Evolutionary conservation across 257 asterid genomes (phyloP), one percentile per base, ranked within the genome.

Genomic region (Nicotiana obtusifolia): DNA sequence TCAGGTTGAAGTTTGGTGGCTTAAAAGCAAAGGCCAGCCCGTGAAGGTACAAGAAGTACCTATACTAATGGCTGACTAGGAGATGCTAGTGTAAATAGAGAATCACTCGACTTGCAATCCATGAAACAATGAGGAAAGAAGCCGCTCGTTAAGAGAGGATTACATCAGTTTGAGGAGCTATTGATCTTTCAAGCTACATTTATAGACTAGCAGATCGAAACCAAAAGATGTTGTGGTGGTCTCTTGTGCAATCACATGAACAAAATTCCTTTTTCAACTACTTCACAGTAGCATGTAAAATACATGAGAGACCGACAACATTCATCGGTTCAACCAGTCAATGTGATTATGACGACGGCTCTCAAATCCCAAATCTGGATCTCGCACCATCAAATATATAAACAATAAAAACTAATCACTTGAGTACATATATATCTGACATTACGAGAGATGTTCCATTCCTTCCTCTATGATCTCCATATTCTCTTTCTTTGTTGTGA

Each of bases 281-380:
- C 10, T 49, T 75, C 79, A 75, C 41, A 75, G n/a, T 49, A 47
- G 79, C 79, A 71, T 49, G 61, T 24, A 73, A 26, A 73, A 47
- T 24, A 47, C 41, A 4, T 24, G 16, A 75, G 62, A 49, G 6
- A 28, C 79, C 41, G 52, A 26, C 79, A 73, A 13, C 41, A 15
- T 30, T 75, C 35, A 30, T 3, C 33, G 33, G 33, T 30, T 30
- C 33, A 22, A 17, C 37, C 78, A 44, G 60, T 44, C 15, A 44
- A 71, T 28, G 8, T 71, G 78, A 44, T 71, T 44, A 13, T 71
- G 35, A 69, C 11, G 7, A 20, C 77, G 13, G 57, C 57, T 68
- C 77, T 54, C 31, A 19, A 68, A 37, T 37, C 56, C 67, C 35
- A 24, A 20, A 24, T 64, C 37, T 28, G 41, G 26, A 64, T 64